phyloP scores from a whole-genome alignment of 208 protist genomes.

The Vickermania ingenoplastis region DNA sequence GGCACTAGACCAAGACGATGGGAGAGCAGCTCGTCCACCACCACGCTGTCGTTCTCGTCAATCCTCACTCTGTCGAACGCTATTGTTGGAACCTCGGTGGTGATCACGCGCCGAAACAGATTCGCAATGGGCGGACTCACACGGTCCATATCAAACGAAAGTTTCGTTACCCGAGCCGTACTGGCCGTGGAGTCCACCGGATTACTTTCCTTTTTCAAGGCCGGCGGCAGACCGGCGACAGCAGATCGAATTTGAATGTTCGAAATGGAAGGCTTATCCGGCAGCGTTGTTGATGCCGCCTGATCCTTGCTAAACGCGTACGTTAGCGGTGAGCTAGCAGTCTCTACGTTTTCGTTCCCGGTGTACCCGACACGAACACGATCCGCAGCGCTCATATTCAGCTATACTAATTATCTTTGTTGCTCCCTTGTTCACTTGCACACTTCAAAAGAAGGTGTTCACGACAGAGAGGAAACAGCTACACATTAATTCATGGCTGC shows the following conservation, averaged over 20 bases:
- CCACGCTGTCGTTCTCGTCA: slow-evolving; percentile 96
- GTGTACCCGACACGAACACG: slow-evolving; percentile 68
- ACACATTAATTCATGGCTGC: no score
- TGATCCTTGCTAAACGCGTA: slow-evolving; percentile 26
- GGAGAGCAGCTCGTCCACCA: slow-evolving; percentile 96
- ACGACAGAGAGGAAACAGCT: no score
- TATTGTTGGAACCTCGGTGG: slow-evolving; percentile 97
- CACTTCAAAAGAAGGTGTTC: no score
- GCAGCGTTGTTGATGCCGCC: slow-evolving; percentile 37
- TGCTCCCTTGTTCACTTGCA: slow-evolving; percentile 5
- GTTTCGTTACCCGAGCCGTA: slow-evolving; percentile 60
- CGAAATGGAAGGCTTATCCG: slow-evolving; percentile 60
- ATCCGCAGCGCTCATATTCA: slow-evolving; percentile 16
- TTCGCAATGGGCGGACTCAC: slow-evolving; percentile 93
- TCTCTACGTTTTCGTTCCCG: slow-evolving; percentile 72
- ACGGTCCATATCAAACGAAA: slow-evolving; percentile 75
- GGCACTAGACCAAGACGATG: slow-evolving; percentile 97
- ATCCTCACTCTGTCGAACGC: slow-evolving; percentile 97
- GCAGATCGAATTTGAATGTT: slow-evolving; percentile 62
- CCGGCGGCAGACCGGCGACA: slow-evolving; percentile 32
- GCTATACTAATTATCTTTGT: slow-evolving; percentile 1
- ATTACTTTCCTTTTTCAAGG: slow-evolving; percentile 4
- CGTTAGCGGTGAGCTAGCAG: slow-evolving; percentile 73
- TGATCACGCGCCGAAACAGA: slow-evolving; percentile 94
- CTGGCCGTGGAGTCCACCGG: slow-evolving; percentile 3